Evolutionary conservation across 352 stramenopile species (phyloP).

Genomic region (Globisporangium carolinianum): DNA sequence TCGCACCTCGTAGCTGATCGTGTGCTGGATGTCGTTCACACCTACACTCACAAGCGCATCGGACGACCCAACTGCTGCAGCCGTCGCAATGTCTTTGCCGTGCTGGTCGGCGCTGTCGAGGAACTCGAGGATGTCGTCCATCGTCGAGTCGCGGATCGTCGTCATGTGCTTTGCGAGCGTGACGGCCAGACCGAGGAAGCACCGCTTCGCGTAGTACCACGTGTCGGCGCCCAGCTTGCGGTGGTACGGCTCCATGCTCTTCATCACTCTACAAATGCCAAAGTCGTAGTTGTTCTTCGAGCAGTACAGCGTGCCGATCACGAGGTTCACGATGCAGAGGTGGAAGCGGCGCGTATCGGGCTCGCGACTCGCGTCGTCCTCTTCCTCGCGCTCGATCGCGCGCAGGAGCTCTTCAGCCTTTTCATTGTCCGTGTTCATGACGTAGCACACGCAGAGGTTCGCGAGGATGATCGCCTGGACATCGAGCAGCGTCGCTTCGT

Average conservation of each 20-base stretch:
- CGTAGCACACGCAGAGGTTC: conserved; percentile 96
- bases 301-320: conserved; percentile 97
- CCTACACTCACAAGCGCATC: conserved; percentile 19
- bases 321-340: conserved; percentile 97
- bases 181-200: conserved; percentile 91
- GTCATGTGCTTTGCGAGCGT: conserved; percentile 95
- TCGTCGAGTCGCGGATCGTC: conserved; percentile 91
- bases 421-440: conserved; percentile 97
- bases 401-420: conserved; percentile 94
- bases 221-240: conserved; percentile 94
- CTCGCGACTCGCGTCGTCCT: conserved; percentile 82
- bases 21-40: conserved; percentile 55
- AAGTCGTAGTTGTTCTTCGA: conserved; percentile 98
- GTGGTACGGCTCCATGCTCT: conserved; percentile 94
- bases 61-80: conserved; percentile 44
- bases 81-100: conserved; percentile 88
- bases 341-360: conserved; percentile 90
- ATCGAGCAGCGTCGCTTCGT: conserved; percentile 88
- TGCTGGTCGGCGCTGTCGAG: conserved; percentile 89
- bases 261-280: conserved; percentile 93
- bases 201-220: conserved; percentile 95
- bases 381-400: conserved; percentile 93
- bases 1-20: conserved; percentile 88
- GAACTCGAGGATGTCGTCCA: conserved; percentile 93
- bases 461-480: conserved; percentile 95